A percentile compares a stretch with the other conserved stretches of the same genome.
Evolutionary conservation across 176 grass and related monocot genomes (phyloP).

Genomic region (Triticum monococcum): DNA sequence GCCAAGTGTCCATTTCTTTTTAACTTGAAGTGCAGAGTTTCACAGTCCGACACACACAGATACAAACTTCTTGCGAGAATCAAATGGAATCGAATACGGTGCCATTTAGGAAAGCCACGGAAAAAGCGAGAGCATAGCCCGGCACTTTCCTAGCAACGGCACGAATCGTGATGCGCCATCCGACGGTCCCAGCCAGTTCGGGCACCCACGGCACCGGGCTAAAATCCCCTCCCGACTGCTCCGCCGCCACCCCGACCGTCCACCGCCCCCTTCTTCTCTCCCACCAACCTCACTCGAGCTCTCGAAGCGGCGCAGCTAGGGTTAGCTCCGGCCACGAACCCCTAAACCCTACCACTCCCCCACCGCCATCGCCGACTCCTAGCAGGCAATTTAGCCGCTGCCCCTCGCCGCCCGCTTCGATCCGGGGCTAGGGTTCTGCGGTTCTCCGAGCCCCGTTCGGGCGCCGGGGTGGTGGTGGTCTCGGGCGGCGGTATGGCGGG

Average conservation of each 20-base stretch:
- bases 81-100: neutral
- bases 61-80: too few species aligned
- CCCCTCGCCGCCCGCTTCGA: neutral
- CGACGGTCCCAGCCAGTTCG: neutral
- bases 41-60: too few species aligned
- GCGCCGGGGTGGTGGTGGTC: neutral
- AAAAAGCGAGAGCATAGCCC: neutral
- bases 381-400: neutral
- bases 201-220: neutral
- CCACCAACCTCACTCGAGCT: neutral
- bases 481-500: conserved; percentile 29
- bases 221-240: neutral
- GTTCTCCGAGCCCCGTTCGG: neutral
- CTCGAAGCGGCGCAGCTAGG: conserved; percentile 35
- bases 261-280: neutral
- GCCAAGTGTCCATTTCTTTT: too few species aligned
- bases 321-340: conserved; percentile 41
- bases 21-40: too few species aligned
- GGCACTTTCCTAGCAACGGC: neutral
- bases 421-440: conserved; percentile 14
- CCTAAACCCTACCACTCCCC: conserved; percentile 9
- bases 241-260: conserved; percentile 13
- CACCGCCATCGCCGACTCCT: neutral
- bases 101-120: neutral
- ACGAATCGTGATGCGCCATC: neutral